Evolutionary conservation across 139 green algal genomes (phyloP), one percentile per base, ranked within the genome.

Genomic region (Nannochloris sp.): DNA sequence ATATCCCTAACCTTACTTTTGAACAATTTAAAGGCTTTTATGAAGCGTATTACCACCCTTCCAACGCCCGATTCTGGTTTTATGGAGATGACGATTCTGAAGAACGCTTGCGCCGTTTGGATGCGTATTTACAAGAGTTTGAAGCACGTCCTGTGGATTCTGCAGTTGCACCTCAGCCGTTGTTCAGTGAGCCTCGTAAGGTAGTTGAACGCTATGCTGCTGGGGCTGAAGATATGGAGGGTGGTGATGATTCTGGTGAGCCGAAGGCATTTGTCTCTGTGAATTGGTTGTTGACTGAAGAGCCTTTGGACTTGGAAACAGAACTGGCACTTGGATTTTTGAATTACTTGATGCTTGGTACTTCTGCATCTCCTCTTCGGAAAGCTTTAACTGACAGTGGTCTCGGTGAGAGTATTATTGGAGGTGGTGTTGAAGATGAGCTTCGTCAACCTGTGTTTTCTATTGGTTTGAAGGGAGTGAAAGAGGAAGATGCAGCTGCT

Each of bases 1-100:
- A 85, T 53, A 98, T 99, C 66, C 92, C 93, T 24, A 61, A 93
- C 38, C 84, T 99, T 36, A 97, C 85, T 15, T 99, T 91, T 76
- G 80, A 92, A 42, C 73, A 97, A 83, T 99, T 99, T 81, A 77
- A 92, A 73, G 80, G 89, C 19, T 98, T 98, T 78, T 95, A 97
- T 78, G 67, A 61, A 13, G 82, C 86, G 27, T 98, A 97, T 81
- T 98, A 98, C 79, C 92, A 98, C 84, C 92, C 92, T 46, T 86
- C 64, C 72, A 97, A 97, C 67, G 78, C 89, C 3, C 77, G 92
- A 36, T 91, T 99, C 81, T 99, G 94, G 94, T 97, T 98, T 83
- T 97, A 96, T 61, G 94, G 94, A 32, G 92, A 99, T 60, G 94
- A 99, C 61, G 75, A 87, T 14, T 77, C 89, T 0, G 69, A 87